A percentile compares a stretch with the other conserved stretches of the same genome.
Evolutionary conservation across 2,329 filamentous ascomycete genomes (phyloP).

Genomic region (Sporothrix curviconia): DNA sequence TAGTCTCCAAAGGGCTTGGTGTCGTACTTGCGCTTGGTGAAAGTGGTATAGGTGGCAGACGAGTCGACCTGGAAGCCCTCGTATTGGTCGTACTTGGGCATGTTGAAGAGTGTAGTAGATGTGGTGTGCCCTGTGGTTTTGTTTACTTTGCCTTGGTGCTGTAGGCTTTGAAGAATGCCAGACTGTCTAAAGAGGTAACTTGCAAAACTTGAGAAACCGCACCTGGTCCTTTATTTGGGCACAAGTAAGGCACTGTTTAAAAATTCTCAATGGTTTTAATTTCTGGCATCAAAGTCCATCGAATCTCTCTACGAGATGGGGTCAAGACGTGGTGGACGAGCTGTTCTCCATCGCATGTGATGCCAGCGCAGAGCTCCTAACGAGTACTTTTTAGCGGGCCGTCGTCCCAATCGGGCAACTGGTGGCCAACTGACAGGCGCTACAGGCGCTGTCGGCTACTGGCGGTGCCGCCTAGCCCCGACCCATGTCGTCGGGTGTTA

Average conservation of each 20-base stretch:
- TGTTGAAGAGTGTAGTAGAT: not conserved
- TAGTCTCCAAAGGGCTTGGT: constrained; percentile 82
- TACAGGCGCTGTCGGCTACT: not conserved
- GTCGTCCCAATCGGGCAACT: not conserved
- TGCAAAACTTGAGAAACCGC: too few species aligned
- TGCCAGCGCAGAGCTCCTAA: not conserved
- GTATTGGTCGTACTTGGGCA: constrained; percentile 11
- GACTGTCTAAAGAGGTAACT: too few species aligned
- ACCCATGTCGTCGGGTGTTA: not conserved
- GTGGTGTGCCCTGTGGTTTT: not conserved
- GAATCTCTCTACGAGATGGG: too few species aligned
- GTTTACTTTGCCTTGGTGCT: not conserved
- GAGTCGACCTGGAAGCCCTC: not conserved
- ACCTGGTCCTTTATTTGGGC: too few species aligned
- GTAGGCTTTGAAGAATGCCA: not conserved
- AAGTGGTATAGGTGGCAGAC: not conserved
- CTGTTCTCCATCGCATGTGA: not conserved
- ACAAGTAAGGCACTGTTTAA: too few species aligned
- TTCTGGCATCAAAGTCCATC: too few species aligned
- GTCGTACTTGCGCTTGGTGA: too few species aligned
- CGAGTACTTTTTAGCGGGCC: not conserved
- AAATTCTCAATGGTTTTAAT: not conserved
- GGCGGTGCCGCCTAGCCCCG: not conserved
- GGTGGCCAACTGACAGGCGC: not conserved
- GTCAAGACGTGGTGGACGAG: too few species aligned